Conservation (phyloP, 306 rosid species). For the Trichosanthes truncata region DNA sequence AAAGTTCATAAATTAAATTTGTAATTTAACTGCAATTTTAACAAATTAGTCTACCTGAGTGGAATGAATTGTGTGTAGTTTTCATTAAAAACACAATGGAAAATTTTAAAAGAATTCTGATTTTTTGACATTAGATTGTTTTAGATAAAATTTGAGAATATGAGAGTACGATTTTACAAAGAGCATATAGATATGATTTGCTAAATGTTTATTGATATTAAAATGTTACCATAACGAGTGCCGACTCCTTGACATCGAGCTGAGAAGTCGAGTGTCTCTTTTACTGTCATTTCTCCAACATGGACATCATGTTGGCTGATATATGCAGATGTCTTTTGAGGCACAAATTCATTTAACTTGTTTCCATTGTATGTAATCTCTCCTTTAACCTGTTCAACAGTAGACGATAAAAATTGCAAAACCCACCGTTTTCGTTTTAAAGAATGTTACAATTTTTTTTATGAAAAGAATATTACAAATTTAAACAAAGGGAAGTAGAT, state of each 20-base stretch:
- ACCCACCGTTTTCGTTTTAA: not conserved
- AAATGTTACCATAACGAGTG: constrained; percentile 51
- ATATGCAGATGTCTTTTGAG: constrained; percentile 82
- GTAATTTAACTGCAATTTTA: too few relatives aligned
- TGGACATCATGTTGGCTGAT: constrained; percentile 88
- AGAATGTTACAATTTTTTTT: not conserved
- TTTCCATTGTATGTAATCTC: constrained; percentile 69
- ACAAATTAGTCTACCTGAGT: too few relatives aligned
- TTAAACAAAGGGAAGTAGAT: not conserved
- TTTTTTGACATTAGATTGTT: not conserved
- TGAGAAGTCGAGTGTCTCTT: constrained; percentile 81
- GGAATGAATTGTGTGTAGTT: not conserved
- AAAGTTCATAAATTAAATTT: too few relatives aligned
- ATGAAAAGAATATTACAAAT: too few relatives aligned
- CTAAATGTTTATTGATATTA: not conserved
- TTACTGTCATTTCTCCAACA: constrained; percentile 78
- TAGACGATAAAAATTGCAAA: not conserved
- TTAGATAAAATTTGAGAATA: too few relatives aligned
- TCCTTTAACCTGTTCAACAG: constrained; percentile 39
- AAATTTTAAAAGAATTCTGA: not conserved
- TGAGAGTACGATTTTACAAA: too few relatives aligned
- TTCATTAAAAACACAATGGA: not conserved
- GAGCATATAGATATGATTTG: too few relatives aligned
- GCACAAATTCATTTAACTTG: constrained; percentile 53
- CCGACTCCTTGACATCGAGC: constrained; percentile 94